Base-by-base conservation (phyloP, 2,329 filamentous ascomycete species). In the Calonectria honghensis region DNA sequence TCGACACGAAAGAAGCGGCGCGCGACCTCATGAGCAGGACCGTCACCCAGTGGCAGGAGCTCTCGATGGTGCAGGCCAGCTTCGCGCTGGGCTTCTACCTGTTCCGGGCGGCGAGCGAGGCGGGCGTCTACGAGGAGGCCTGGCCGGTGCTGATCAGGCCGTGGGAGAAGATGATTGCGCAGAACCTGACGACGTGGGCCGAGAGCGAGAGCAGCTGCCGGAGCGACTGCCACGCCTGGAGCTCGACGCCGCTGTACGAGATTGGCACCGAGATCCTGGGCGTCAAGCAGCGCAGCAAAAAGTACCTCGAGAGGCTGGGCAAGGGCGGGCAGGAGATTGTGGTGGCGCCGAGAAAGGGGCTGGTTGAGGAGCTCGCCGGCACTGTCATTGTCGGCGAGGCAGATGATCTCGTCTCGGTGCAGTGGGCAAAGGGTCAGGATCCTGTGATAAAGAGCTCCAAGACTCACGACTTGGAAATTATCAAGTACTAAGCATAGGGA, bases 171-270 rank as follows among this genome's bases (percentile, higher is more conserved):
- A 69, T 69, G 71, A 73, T 73, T 41, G 37, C 71, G n/a, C 50
- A 73, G 31, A 73, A 73, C n/a, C 24, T 73, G 35, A 69, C 71
- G 1, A 73, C 71, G 0, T 73, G 66, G 71, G 71, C 71, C 2
- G 71, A 73, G 48, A 73, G 71, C 31, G 71, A 73, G 31, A 73
- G 66, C 37, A 73, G 71, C 37, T 67, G 68, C 18, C 57, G 71
- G 16, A 73, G 66, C n/a, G 71, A 69, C 39, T 69, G 71, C 20
- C 71, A 73, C 11, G 71, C 31, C 1, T 66, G 66, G 71, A 69
- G 71, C 31, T 51, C 71, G 1, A 69, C 66, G 11, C 71, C 71
- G 1, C 24, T 73, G 31, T 73, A 69, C 32, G 71, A 69, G 24
- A 73, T 73, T 32, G 29, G 41, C 2, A 57, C 57, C 4, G 71